Evolutionary conservation across 73 alveolate genomes (phyloP).

Genomic region (Uronychia binucleata): DNA sequence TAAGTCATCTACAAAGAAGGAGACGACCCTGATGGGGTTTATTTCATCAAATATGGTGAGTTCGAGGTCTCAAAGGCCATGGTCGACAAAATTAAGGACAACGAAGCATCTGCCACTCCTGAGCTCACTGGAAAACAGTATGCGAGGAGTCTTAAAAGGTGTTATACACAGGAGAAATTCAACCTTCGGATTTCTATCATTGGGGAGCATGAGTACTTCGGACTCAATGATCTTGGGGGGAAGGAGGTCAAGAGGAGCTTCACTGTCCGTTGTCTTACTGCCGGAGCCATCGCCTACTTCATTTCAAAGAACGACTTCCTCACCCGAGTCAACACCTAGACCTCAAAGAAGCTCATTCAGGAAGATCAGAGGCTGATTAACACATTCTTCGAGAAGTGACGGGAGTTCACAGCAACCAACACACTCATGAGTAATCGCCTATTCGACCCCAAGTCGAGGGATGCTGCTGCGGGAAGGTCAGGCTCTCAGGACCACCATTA

Average conservation of each 20-base stretch:
- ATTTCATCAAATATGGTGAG: constrained; percentile 44
- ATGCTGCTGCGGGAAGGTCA: not conserved
- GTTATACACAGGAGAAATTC: not conserved
- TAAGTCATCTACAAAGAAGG: constrained; percentile 54
- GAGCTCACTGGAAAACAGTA: not conserved
- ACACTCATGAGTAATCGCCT: not conserved
- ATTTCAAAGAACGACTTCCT: constrained; percentile 2
- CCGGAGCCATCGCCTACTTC: constrained; percentile 2
- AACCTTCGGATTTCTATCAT: not conserved
- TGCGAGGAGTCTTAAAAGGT: not conserved
- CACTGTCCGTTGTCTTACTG: not conserved
- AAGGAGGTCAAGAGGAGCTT: not conserved
- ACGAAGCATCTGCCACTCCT: not conserved
- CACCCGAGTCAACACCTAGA: not conserved
- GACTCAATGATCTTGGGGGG: not conserved
- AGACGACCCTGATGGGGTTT: constrained; percentile 37
- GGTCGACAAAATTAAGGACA: not conserved
- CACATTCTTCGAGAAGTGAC: not conserved
- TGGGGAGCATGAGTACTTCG: not conserved
- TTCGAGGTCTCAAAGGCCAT: constrained; percentile 54
- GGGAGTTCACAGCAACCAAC: not conserved
- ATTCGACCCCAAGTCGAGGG: not conserved
- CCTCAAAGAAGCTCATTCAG: not conserved
- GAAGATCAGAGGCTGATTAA: not conserved
- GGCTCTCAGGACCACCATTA: not conserved